These are phyloP conservation scores for Talaromyces liani DNA, from an alignment of 495 filamentous ascomycete species.

Conservation along the genomic window DNA sequence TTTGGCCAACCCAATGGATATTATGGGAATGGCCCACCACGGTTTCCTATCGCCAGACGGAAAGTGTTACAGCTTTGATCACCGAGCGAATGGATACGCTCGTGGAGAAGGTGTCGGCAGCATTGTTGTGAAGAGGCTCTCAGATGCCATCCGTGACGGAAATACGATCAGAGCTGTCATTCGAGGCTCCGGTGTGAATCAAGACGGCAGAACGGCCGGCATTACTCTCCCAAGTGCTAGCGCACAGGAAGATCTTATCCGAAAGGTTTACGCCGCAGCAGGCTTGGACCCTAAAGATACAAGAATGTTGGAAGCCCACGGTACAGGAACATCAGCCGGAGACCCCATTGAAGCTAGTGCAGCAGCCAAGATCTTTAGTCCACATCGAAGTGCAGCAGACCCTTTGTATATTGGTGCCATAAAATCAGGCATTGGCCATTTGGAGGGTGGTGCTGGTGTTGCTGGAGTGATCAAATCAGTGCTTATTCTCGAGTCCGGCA, in stretches of 20 bases:
- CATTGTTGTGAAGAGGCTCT: conserved; percentile 27
- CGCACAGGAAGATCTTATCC: conserved; percentile 17
- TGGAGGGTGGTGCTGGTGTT: conserved; percentile 52
- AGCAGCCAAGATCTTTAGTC: conserved; percentile 17
- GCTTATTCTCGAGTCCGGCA: conserved; percentile 48
- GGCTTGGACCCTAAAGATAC: conserved; percentile 12
- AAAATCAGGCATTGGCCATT: conserved; percentile 41
- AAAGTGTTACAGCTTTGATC: conserved; percentile 52
- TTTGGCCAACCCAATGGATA: conserved; percentile 20
- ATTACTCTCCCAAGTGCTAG: conserved; percentile 12
- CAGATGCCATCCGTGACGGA: conserved; percentile 24
- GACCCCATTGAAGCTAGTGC: conserved; percentile 39
- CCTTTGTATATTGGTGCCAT: conserved; percentile 24
- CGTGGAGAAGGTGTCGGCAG: conserved; percentile 48
- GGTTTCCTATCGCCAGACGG: conserved; percentile 20
- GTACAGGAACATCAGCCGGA: conserved; percentile 42
- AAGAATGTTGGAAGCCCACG: conserved; percentile 33
- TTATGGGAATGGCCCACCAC: conserved; percentile 19
- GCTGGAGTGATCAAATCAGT: conserved; percentile 52
- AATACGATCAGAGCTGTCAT: conserved; percentile 34
- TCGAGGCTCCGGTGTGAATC: conserved; percentile 24
- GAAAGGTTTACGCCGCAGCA: conserved; percentile 15
- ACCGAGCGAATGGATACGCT: conserved; percentile 54
- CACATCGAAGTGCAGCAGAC: conserved; percentile 11
- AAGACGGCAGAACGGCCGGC: conserved; percentile 27